Percentiles rank a stretch among this genome's conserved stretches.
These are phyloP conservation scores for Peterozyma toletana DNA, from an alignment of 805 yeast genomes.

Conservation along the genomic window DNA sequence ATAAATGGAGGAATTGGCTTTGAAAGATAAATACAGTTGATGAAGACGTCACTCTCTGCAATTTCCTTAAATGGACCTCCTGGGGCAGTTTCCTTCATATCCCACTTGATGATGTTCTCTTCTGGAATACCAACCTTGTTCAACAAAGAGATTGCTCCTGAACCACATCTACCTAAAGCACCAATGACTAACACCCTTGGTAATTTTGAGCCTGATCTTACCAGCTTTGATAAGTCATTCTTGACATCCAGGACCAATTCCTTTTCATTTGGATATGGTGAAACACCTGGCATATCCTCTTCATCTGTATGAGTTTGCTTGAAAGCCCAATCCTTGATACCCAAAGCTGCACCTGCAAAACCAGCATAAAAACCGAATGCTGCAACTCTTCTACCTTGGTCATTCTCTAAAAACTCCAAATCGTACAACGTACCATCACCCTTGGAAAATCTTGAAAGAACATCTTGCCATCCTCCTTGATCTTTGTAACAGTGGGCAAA, in stretches of 20 bases:
- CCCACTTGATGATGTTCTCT: conserved; percentile 84
- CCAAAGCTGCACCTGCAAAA: conserved; percentile 99
- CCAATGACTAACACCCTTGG: conserved; percentile 91
- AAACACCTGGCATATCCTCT: conserved; percentile 69
- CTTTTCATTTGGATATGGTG: conserved; percentile 77
- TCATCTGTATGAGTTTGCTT: conserved; percentile 67
- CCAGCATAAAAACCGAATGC: conserved; percentile 99
- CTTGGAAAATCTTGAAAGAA: conserved; percentile 77
- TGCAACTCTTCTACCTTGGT: conserved; percentile 96
- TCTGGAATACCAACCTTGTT: conserved; percentile 84
- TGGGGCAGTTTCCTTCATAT: conserved; percentile 89
- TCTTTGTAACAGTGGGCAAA: conserved; percentile 98
- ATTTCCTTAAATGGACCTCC: conserved; percentile 98
- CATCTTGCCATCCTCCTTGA: conserved; percentile 97
- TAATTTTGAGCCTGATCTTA: conserved; percentile 48
- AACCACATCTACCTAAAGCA: conserved; percentile 97
- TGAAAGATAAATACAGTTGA: conserved; percentile 94
- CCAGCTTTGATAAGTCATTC: conserved; percentile 22
- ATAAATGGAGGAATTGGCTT: conserved; percentile 91
- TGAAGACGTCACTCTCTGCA: conserved; percentile 78
- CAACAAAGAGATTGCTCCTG: conserved; percentile 88
- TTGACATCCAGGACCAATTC: conserved; percentile 69
- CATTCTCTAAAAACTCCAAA: conserved; percentile 90
- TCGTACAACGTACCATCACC: conserved; percentile 92
- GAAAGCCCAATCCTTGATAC: conserved; percentile 90